Evolutionary conservation across 495 filamentous ascomycete species (phyloP), one percentile per base, ranked within the genome.

Genomic region (Baudoinia panamericana): DNA sequence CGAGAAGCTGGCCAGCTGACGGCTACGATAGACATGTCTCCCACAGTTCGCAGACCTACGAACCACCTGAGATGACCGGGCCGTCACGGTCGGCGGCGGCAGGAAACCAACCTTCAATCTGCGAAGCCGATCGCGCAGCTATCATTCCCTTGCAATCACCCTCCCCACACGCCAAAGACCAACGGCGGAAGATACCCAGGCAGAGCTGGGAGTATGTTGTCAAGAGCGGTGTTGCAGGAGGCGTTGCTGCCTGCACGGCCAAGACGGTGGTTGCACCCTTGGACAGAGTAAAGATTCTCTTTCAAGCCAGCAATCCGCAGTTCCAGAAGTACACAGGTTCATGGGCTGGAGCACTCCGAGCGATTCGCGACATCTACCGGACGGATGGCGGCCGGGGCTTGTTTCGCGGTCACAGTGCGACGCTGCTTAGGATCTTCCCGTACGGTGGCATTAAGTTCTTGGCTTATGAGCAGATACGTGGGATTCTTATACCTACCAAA

Each of bases 401-500:
- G 13, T 97, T 79, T 59, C 78, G 88, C 39, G 90, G 90, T 4
- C 92, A 97, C 58, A 93, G 85, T 13, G 90, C 86, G 11, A 97
- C 90, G 0, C 62, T 96, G 4, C 71, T 97, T 34, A 78, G 92
- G 41, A 93, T 97, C 46, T 97, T 95, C 57, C 90, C 90, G 5
- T 97, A 97, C 58, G 90, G 87, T 10, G 86, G 80, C 11, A 93
- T 95, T 62, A 97, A 96, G 51, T 97, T 97, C 61, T 70, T 96
- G 29, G 85, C 90, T 17, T 97, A 97, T 60, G 90, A 97, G 61
- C 90, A 97, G 56, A 79, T 93, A 42, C 80, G 90, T 17, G 69
- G 75, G 9, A 48, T 77, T 10, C 41, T 95, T 2, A 96, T 97
- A 36, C 67, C 65, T 7, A 64, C 62, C 4, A 68, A 63, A 23